phyloP scores from a whole-genome alignment of 305 asterid species.

The Solanum hybrid region DNA sequence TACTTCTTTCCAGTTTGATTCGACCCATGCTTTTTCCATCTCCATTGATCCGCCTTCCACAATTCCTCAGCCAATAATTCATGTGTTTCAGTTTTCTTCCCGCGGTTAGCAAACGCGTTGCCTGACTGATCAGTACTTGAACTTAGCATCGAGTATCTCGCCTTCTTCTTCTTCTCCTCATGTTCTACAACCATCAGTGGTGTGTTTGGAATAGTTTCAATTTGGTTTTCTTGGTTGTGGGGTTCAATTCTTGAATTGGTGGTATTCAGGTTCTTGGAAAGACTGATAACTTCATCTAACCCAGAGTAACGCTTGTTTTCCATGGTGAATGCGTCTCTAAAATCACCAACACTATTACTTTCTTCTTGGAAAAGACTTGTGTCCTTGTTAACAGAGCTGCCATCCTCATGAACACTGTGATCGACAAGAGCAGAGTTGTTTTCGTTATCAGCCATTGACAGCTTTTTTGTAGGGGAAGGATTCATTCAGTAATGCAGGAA shows the following conservation, averaged over 20 bases:
- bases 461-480: not conserved
- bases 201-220: not conserved
- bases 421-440: not conserved
- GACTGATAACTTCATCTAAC: too few relatives aligned
- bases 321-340: not conserved
- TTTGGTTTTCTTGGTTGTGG: not conserved
- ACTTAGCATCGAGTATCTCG: not conserved
- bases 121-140: not conserved
- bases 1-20: not conserved
- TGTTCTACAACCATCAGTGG: not conserved
- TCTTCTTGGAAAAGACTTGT: not conserved
- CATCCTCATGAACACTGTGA: too few relatives aligned
- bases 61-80: not conserved
- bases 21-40: conserved; percentile 2
- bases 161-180: not conserved
- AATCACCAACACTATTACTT: not conserved
- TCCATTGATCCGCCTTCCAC: conserved; percentile 2
- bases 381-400: too few relatives aligned
- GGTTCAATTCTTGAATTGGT: too few relatives aligned
- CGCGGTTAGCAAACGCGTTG: not conserved
- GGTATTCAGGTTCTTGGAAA: too few relatives aligned
- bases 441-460: not conserved
- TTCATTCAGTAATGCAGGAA: not conserved
- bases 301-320: not conserved
- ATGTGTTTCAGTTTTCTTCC: not conserved